These are phyloP conservation scores for Helotiales sp. DNA, from an alignment of 2,329 filamentous ascomycete species.

Conservation along the genomic window DNA sequence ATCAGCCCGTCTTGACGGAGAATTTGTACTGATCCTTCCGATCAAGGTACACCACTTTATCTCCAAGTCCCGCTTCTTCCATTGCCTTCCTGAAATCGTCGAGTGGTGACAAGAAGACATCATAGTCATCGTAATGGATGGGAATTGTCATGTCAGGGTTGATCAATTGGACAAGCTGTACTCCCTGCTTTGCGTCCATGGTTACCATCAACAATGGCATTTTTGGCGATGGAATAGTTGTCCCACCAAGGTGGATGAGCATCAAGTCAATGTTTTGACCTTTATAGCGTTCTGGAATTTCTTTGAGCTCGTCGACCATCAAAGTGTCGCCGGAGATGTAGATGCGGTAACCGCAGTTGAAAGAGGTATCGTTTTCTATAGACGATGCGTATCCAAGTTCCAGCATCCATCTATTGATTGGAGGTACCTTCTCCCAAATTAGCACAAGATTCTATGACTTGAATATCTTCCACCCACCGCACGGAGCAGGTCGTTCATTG, in stretches of 20 bases:
- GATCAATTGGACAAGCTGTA: slow-evolving; percentile 60
- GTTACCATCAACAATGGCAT: slow-evolving; percentile 65
- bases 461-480: slow-evolving; percentile 36
- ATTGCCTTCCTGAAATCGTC: slow-evolving; percentile 60
- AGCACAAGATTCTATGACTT: slow-evolving; percentile 28
- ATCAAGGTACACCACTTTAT: slow-evolving; percentile 61
- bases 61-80: slow-evolving; percentile 47
- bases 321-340: slow-evolving; percentile 69
- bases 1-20: not conserved
- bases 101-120: slow-evolving; percentile 59
- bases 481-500: slow-evolving; percentile 39
- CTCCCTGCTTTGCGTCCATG: slow-evolving; percentile 64
- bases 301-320: slow-evolving; percentile 59
- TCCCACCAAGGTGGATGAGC: slow-evolving; percentile 66
- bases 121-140: slow-evolving; percentile 65
- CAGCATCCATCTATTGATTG: slow-evolving; percentile 67
- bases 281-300: slow-evolving; percentile 57
- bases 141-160: slow-evolving; percentile 62
- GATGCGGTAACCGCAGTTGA: slow-evolving; percentile 55
- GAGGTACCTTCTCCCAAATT: slow-evolving; percentile 46
- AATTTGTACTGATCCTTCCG: slow-evolving; percentile 44
- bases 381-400: slow-evolving; percentile 52
- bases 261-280: slow-evolving; percentile 61
- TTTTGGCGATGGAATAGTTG: slow-evolving; percentile 60
- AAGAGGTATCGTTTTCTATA: slow-evolving; percentile 17